These are phyloP conservation scores for Tagetes erecta DNA, from an alignment of 129 eudicot genomes.

Conservation along the genomic window DNA sequence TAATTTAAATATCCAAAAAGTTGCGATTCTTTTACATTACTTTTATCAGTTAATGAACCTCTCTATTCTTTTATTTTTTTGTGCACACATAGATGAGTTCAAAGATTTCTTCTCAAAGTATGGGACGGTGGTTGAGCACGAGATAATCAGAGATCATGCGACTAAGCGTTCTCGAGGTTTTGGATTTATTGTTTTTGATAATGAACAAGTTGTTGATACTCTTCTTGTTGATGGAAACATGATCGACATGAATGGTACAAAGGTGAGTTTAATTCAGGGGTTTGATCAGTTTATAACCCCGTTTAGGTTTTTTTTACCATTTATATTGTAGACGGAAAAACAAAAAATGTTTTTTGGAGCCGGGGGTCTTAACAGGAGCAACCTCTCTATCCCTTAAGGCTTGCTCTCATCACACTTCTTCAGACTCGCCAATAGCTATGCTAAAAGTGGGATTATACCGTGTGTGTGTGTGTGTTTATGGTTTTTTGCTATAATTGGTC, in stretches of 20 bases:
- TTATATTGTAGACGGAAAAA: too few relatives aligned
- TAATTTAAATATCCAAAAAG: background rate
- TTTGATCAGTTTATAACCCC: background rate
- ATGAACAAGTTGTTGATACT: constrained; percentile 76
- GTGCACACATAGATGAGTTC: constrained; percentile 53
- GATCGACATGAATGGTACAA: constrained; percentile 82
- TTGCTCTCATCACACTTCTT: too few relatives aligned
- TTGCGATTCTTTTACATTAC: background rate
- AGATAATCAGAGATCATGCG: constrained; percentile 87
- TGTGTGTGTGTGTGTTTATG: too few relatives aligned
- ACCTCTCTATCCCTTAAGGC: too few relatives aligned
- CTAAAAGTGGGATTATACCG: too few relatives aligned
- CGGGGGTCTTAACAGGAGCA: too few relatives aligned
- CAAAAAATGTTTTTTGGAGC: too few relatives aligned
- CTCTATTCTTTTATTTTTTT: background rate
- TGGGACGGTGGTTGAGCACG: constrained; percentile 89
- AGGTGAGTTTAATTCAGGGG: constrained; percentile 50
- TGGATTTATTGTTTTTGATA: constrained; percentile 88
- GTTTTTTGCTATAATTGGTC: constrained; percentile 15
- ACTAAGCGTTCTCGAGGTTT: constrained; percentile 94
- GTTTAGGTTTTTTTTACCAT: too few relatives aligned
- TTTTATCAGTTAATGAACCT: background rate
- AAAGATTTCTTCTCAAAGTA: constrained; percentile 80
- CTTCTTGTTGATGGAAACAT: constrained; percentile 74
- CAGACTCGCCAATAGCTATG: too few relatives aligned